Conservation (phyloP, 108 stramenopile species). For the Chaetoceros muelleri region DNA sequence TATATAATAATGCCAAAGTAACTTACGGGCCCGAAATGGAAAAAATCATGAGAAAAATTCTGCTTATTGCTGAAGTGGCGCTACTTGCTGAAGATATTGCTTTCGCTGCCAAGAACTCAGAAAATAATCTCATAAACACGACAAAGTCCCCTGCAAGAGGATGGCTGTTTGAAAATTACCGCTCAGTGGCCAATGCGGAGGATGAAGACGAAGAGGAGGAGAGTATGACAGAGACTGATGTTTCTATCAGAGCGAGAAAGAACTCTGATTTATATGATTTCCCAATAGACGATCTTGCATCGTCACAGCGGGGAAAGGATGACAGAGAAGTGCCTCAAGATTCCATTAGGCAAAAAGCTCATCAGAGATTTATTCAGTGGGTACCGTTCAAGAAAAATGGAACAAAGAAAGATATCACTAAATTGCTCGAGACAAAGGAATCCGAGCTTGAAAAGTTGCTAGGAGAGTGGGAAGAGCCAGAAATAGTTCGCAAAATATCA, state of each 20-base stretch:
- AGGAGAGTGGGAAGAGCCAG: constrained; percentile 37
- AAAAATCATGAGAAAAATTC: constrained; percentile 45
- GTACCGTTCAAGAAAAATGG: neutral
- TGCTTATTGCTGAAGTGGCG: constrained; percentile 37
- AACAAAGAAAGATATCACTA: neutral
- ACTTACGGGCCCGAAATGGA: constrained; percentile 41
- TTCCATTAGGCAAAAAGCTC: constrained; percentile 8
- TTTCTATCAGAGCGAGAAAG: constrained; percentile 9
- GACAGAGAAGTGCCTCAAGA: constrained; percentile 18
- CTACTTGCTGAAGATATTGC: constrained; percentile 27
- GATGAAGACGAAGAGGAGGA: constrained; percentile 16
- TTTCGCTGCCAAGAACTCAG: too few species aligned
- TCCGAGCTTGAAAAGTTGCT: constrained; percentile 20
- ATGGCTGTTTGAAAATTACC: constrained; percentile 5
- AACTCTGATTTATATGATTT: constrained; percentile 9
- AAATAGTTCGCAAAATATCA: neutral
- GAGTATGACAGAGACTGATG: neutral
- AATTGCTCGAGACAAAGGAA: constrained; percentile 1
- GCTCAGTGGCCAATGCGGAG: neutral
- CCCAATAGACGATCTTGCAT: neutral
- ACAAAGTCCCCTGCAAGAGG: constrained; percentile 2
- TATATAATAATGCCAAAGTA: constrained; percentile 15
- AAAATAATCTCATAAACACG: neutral
- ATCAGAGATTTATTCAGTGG: constrained; percentile 1
- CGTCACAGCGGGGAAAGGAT: neutral